Conservation (phyloP, 2,329 filamentous ascomycete species). For the Phialemoniopsis sp. region DNA sequence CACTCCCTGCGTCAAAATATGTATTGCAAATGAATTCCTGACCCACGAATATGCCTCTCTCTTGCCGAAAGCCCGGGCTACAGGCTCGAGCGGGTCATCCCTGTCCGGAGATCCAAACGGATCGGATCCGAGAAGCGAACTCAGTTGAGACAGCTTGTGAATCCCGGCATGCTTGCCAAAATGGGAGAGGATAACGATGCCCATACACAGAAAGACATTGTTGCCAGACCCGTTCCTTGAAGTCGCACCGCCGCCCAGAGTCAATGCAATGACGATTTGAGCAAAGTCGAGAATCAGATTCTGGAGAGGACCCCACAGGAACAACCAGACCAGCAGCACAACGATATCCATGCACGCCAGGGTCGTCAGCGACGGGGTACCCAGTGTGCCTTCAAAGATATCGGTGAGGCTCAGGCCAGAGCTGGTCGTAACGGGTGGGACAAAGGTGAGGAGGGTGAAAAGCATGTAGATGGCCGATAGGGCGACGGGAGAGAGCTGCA, state of each 20-base stretch:
- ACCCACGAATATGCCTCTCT: conserved; percentile 62
- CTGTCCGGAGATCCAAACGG: conserved; percentile 31
- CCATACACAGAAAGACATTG: conserved; percentile 67
- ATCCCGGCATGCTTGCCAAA: conserved; percentile 36
- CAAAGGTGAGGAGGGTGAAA: conserved; percentile 90
- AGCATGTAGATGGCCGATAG: conserved; percentile 87
- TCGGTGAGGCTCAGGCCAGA: conserved; percentile 82
- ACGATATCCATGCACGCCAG: conserved; percentile 80
- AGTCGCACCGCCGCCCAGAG: conserved; percentile 73
- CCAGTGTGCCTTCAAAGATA: conserved; percentile 83
- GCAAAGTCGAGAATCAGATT: conserved; percentile 85
- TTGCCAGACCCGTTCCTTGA: conserved; percentile 65
- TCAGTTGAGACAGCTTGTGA: conserved; percentile 41
- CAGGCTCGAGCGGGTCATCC: conserved; percentile 43
- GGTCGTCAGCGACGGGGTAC: conserved; percentile 80
- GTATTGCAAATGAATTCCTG: conserved; percentile 66
- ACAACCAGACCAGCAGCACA: conserved; percentile 80
- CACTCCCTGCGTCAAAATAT: conserved; percentile 70
- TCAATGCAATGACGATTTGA: conserved; percentile 89
- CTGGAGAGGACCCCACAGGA: conserved; percentile 82
- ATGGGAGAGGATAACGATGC: conserved; percentile 59
- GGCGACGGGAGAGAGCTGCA: conserved; percentile 85
- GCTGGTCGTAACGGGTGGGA: conserved; percentile 75
- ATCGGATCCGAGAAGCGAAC: conserved; percentile 19
- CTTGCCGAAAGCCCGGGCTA: conserved; percentile 41